Base-by-base conservation (phyloP, 345 rosid genomes). In the Camelina sativa region DNA sequence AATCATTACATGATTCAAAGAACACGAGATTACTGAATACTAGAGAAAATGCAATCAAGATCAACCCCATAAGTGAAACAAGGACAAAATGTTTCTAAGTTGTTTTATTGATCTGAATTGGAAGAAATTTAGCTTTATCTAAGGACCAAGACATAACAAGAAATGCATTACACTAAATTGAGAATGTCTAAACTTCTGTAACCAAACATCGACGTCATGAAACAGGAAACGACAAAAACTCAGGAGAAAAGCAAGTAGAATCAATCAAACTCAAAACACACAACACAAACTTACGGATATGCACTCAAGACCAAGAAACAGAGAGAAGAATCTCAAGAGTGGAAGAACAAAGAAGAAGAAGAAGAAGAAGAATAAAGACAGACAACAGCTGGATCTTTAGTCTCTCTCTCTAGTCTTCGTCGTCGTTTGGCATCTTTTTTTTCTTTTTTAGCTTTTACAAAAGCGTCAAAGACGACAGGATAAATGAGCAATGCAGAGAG, bases 381-480 rank as follows among this genome's bases (percentile, higher is more conserved):
- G 53, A 66, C 52, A 59, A 37, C 10, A 59, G 65, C 5, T 72
- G 77, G 50, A 38, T 50, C 73, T 55, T n/a, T 28, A 53, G 74
- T 51, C 67, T 75, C 32, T 25, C 4, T 69, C 35, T 60, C 69
- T 67, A 78, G 74, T 78, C 77, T 61, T 78, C 65, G 69, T 77
- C 73, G 65, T 72, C 53, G 64, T 72, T 72, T 25, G 30, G 57
- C 59, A 72, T 78, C 77, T 72, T 66, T 63, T 63, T 41, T 3
- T 40, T 35, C 30, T 63, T 35, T 71, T 59, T 67, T 59, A 72
- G 74, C 77, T 72, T 72, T 78, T 67, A 61, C 77, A 78, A 78
- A 78, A 78, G 77, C 65, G 74, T 78, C 73, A 78, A 78, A 71
- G 67, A 77, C 69, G 76, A 77, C 74, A 72, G 19, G 73, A 72